These are phyloP conservation scores for Chionographis japonica DNA, from an alignment of 106 monocot species.

Conservation along the genomic window DNA sequence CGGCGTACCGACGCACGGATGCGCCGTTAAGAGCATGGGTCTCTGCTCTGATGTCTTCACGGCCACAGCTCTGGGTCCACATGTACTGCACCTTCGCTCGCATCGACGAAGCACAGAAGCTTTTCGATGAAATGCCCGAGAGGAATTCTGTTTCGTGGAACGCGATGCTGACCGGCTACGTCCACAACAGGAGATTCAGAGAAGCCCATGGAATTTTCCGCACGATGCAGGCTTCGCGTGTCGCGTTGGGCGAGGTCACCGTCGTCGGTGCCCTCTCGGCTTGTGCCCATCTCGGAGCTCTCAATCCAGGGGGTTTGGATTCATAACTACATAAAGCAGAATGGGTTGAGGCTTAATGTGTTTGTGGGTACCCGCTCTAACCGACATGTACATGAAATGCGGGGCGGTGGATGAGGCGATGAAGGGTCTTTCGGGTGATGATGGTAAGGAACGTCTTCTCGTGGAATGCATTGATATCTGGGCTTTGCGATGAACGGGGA, in stretches of 20 bases:
- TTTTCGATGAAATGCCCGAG: constrained; percentile 33
- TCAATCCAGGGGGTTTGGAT: constrained; percentile 35
- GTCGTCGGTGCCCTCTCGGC: constrained; percentile 19
- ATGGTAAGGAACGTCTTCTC: constrained; percentile 18
- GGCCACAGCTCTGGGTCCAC: constrained; percentile 15
- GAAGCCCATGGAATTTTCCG: constrained; percentile 22
- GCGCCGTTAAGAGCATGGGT: constrained; percentile 7
- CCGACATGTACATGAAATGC: constrained; percentile 40
- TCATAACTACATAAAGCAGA: constrained; percentile 14
- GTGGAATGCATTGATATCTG: constrained; percentile 32
- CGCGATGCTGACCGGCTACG: constrained; percentile 26
- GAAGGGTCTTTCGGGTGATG: constrained; percentile 11
- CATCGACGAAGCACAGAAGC: background rate
- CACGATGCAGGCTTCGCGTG: constrained; percentile 3
- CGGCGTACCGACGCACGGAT: constrained; percentile 13
- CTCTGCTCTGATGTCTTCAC: constrained; percentile 1
- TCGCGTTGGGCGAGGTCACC: constrained; percentile 23
- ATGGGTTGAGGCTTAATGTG: constrained; percentile 15
- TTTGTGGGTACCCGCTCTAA: constrained; percentile 29
- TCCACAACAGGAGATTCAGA: constrained; percentile 22
- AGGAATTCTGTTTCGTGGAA: constrained; percentile 30
- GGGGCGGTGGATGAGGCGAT: constrained; percentile 21
- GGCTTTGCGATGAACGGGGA: constrained; percentile 31
- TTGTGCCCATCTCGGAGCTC: constrained; percentile 26
- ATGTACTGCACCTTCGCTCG: constrained; percentile 13